Base-by-base conservation (phyloP, 176 grass and related monocot species). In the Secale cereale region DNA sequence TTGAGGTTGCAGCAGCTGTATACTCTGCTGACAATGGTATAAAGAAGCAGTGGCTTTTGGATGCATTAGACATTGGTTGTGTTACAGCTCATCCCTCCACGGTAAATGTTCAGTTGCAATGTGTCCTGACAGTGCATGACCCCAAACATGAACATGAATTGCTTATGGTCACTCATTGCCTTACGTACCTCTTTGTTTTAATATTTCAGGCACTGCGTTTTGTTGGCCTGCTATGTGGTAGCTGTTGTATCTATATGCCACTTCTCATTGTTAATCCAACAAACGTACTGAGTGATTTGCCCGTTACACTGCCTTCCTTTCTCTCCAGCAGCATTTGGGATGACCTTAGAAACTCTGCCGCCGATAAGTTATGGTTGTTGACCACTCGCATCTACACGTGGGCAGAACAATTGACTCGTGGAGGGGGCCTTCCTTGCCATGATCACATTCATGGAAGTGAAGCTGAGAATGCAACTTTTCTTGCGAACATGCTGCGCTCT, bases 21-120 rank as follows among this genome's bases (percentile, higher is more conserved):
- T 89, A 81, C 25, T 83, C 61, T 56, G 82, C 88, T 81, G 83
- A 92, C 59, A 78, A 65, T 52, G 71, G 75, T 74, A 77, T 88
- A 32, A 94, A 88, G 92, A 88, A 86, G 43, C 91, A 92, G 59
- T 98, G 96, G 93, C 91, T 98, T 94, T 79, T 94, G 78, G 96
- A 94, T 95, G 97, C 97, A 66, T 85, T 98, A 70, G 93, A 95
- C 36, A 84, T 91, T 66, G 87, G 89, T 25, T 98, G 91, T 48
- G 83, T 98, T 59, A 78, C 96, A 63, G 85, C 88, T 73, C 78
- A 98, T 65, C 96, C 93, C 50, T 92, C 87, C 46, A 95, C 86
- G 69, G 96, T 98, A 88, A 90, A 82, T 63, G 43, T 61, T 82
- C 43, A 79, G 35, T 81, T 82, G 27, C 14, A 78, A 40, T 64